A percentile compares a stretch with the other conserved stretches of the same genome.
Conservation (phyloP, 257 asterid species). For the Anisodus tanguticus region DNA sequence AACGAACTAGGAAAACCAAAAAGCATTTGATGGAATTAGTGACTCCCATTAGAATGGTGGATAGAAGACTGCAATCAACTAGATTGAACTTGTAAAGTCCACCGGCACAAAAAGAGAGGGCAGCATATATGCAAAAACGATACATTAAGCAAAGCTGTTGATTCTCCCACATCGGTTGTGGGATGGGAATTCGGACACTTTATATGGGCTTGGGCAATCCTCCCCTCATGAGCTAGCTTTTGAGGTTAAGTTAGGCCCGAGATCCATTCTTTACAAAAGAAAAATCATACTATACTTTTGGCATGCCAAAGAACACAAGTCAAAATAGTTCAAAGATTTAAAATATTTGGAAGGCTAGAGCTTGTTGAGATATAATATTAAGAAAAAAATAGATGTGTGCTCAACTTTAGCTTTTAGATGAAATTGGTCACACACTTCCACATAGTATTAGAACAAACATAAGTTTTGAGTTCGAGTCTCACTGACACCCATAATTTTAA, state of each 20-base stretch:
- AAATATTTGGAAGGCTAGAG: neutral
- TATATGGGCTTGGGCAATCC: too few relatives aligned
- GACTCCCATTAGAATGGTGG: neutral
- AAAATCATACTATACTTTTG: neutral
- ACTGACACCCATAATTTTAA: neutral
- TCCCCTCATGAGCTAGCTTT: too few relatives aligned
- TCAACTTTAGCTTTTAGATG: neutral
- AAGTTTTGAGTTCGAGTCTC: neutral
- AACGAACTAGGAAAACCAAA: neutral
- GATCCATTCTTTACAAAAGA: too few relatives aligned
- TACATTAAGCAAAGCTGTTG: neutral
- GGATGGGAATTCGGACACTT: too few relatives aligned
- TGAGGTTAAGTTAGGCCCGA: too few relatives aligned
- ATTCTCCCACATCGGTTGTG: too few relatives aligned
- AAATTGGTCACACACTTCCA: neutral
- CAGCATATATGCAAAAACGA: neutral
- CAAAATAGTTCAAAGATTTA: neutral
- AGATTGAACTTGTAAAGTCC: neutral
- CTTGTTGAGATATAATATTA: neutral
- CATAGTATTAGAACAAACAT: neutral
- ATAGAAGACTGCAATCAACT: neutral
- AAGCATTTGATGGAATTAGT: neutral
- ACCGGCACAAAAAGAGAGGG: neutral
- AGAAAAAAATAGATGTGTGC: neutral
- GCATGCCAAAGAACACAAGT: constrained; percentile 11